phyloP scores from a whole-genome alignment of 805 yeast genomes.

The Ogataea philodendri region DNA sequence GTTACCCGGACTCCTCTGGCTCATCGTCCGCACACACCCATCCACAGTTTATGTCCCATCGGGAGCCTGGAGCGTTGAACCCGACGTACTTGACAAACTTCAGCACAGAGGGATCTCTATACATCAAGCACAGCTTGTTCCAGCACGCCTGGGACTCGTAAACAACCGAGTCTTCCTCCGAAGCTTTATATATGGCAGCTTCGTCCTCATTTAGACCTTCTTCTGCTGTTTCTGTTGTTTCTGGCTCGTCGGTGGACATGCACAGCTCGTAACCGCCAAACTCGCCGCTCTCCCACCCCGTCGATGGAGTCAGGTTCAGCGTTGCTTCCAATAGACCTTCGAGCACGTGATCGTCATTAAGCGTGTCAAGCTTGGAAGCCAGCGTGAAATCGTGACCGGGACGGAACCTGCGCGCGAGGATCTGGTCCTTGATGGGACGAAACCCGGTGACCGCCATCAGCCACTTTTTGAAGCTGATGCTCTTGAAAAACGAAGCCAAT shows the following conservation, averaged over 20 bases:
- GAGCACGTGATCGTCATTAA: slow-evolving; percentile 35
- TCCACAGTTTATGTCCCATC: slow-evolving; percentile 86
- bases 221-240: slow-evolving; percentile 37
- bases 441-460: slow-evolving; percentile 59
- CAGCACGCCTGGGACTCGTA: slow-evolving; percentile 78
- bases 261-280: slow-evolving; percentile 92
- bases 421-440: slow-evolving; percentile 60
- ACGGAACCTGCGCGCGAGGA: slow-evolving; percentile 80
- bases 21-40: slow-evolving; percentile 66
- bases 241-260: slow-evolving; percentile 60
- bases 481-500: slow-evolving; percentile 56
- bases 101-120: slow-evolving; percentile 82
- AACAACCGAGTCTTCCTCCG: slow-evolving; percentile 72
- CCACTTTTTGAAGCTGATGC: slow-evolving; percentile 68
- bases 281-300: slow-evolving; percentile 87
- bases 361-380: slow-evolving; percentile 56
- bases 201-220: slow-evolving; percentile 51
- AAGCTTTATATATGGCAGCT: slow-evolving; percentile 77
- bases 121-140: slow-evolving; percentile 75
- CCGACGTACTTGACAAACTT: slow-evolving; percentile 92
- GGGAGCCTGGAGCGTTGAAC: slow-evolving; percentile 78
- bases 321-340: slow-evolving; percentile 74
- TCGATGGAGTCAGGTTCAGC: slow-evolving; percentile 73
- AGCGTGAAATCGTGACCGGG: slow-evolving; percentile 93
- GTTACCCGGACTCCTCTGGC: slow-evolving; percentile 37